Percentiles rank a stretch among this genome's conserved stretches.
These are phyloP conservation scores for Coelastrella sp. DNA, from an alignment of 139 green algal species.

Conservation along the genomic window DNA sequence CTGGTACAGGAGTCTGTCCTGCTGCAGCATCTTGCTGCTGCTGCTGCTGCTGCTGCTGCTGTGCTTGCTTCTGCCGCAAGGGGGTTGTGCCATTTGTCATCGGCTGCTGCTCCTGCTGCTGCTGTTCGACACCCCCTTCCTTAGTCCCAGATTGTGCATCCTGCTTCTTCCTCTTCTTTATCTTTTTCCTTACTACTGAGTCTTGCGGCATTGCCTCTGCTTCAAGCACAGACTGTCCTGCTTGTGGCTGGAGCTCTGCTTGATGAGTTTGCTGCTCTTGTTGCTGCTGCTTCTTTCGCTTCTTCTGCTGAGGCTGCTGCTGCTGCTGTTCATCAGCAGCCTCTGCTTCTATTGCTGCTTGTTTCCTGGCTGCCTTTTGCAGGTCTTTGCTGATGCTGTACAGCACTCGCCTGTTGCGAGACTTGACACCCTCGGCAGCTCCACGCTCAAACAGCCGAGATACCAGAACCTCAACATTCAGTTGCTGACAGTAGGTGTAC, in stretches of 20 bases:
- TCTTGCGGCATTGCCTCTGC: too few species aligned
- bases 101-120: conserved; percentile 19
- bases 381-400: conserved; percentile 70
- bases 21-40: not conserved
- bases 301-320: not conserved
- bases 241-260: too few species aligned
- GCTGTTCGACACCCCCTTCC: too few species aligned
- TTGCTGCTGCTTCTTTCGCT: conserved; percentile 40
- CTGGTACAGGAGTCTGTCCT: not conserved
- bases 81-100: not conserved
- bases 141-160: too few species aligned
- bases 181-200: too few species aligned
- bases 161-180: too few species aligned
- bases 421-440: conserved; percentile 48
- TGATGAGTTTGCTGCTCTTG: too few species aligned
- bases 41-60: conserved; percentile 18
- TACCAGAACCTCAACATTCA: conserved; percentile 62
- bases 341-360: not conserved
- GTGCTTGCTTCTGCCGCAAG: not conserved
- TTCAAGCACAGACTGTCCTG: too few species aligned
- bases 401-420: conserved; percentile 73
- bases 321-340: conserved; percentile 3
- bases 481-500: conserved; percentile 42
- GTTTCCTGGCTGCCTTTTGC: conserved; percentile 53
- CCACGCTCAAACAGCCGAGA: conserved; percentile 74